Evolutionary conservation across 2,329 filamentous ascomycete genomes (phyloP).

Genomic region (Blastomyces gilchristii): DNA sequence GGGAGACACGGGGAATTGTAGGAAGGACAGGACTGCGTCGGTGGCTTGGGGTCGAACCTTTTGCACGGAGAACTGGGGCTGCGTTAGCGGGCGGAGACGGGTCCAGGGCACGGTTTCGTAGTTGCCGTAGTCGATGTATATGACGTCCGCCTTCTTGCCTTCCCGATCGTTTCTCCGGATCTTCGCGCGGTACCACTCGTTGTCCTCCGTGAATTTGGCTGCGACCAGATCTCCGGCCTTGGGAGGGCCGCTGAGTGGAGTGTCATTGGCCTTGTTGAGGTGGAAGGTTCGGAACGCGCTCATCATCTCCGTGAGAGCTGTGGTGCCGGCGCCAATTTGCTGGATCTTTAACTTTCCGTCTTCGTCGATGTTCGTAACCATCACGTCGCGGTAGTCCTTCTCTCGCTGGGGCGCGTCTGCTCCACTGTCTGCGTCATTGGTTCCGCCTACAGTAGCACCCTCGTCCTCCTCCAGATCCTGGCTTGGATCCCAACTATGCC

Average conservation of each 20-base stretch:
- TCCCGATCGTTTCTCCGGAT: conserved; percentile 88
- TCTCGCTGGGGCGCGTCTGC: conserved; percentile 50
- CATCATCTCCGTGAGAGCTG: conserved; percentile 79
- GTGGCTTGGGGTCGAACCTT: conserved; percentile 79
- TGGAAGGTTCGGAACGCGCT: conserved; percentile 85
- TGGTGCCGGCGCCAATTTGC: conserved; percentile 75
- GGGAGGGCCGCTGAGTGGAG: conserved; percentile 61
- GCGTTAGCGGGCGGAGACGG: conserved; percentile 67
- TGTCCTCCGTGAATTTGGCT: conserved; percentile 79
- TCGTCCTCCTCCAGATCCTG: conserved; percentile 60
- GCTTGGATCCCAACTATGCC: conserved; percentile 89
- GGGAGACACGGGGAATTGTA: conserved; percentile 71
- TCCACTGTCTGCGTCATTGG: conserved; percentile 44
- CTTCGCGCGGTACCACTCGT: conserved; percentile 87
- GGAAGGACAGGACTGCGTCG: conserved; percentile 76
- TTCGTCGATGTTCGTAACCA: conserved; percentile 80
- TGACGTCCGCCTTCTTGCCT: conserved; percentile 75
- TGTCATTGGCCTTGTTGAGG: conserved; percentile 68
- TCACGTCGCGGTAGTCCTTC: conserved; percentile 88
- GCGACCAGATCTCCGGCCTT: conserved; percentile 89
- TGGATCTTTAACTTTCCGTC: conserved; percentile 82
- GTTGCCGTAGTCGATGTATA: conserved; percentile 97
- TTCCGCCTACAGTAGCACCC: conserved; percentile 39
- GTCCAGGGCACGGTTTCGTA: conserved; percentile 80
- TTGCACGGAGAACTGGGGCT: conserved; percentile 65